Evolutionary conservation across 176 grass and related monocot species (phyloP), one percentile per base, ranked within the genome.

Genomic region (Oryza nivara): DNA sequence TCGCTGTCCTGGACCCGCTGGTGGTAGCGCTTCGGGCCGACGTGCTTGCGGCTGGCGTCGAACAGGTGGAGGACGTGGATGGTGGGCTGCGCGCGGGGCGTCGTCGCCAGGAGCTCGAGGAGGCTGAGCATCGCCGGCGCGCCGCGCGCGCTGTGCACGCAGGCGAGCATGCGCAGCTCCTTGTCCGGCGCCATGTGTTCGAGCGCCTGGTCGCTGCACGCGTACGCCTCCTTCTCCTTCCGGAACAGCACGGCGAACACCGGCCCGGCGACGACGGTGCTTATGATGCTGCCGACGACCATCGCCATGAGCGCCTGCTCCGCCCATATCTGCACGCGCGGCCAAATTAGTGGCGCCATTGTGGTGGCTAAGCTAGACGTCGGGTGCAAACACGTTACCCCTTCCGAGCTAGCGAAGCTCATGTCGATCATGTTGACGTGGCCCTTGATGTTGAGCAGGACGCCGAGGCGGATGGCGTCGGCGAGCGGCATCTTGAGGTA

Each of bases 371-470:
- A 54, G 16, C 16, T 54, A 54, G 51, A 17, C 38, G 38, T 40
- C 0, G 38, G 38, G 38, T 7, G 1, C 38, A 40, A 40, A 40
- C 6, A 40, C 34, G 5, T n/a, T 85, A 85, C 83, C 83, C 88
- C 88, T 43, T 85, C 77, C 11, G 83, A 81, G 6, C 72, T 81
- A 22, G 83, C 83, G 72, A 89, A 86, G 32, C 54, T 82, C 77
- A 86, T 89, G 78, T 85, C 67, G 78, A 89, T 81, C 82, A 89
- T 89, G 83, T 89, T 86, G 66, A 89, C 88, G 34, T 89, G 83
- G 17, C 88, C 88, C 7, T 89, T 89, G 34, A 86, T 32, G 66
- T 89, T 89, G 78, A 89, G 88, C 9, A 89, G 23, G 32, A 86
- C 77, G 52, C 88, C 88, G 17, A 89, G 44, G 34, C 72, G 78